phyloP scores from a whole-genome alignment of 495 filamentous ascomycete genomes.

The Bombardia bombarda region DNA sequence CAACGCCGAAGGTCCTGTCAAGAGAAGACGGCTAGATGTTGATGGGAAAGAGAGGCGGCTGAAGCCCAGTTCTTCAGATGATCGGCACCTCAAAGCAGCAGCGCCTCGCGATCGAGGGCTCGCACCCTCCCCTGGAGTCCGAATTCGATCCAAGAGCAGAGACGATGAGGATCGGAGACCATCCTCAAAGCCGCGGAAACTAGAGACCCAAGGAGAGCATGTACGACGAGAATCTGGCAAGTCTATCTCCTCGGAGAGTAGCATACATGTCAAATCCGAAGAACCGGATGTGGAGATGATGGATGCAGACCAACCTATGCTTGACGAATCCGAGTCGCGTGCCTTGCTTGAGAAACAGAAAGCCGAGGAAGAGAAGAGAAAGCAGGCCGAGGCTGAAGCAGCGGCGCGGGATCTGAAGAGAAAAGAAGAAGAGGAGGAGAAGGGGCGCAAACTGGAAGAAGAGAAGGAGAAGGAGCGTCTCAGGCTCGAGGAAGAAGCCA shows the following conservation, averaged over 20 bases:
- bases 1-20: slow-evolving; percentile 44
- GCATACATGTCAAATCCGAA: slow-evolving; percentile 40
- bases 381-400: slow-evolving; percentile 21
- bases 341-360: slow-evolving; percentile 33
- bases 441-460: slow-evolving; percentile 7
- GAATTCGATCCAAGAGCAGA: slow-evolving; percentile 18
- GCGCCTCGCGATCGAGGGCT: slow-evolving; percentile 24
- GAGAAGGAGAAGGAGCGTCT: slow-evolving; percentile 15
- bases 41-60: slow-evolving; percentile 35
- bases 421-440: slow-evolving; percentile 15
- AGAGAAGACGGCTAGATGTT: slow-evolving; percentile 40
- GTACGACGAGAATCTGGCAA: slow-evolving; percentile 32
- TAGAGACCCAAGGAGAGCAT: slow-evolving; percentile 19
- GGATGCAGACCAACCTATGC: slow-evolving; percentile 24
- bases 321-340: slow-evolving; percentile 28
- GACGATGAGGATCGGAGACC: slow-evolving; percentile 33
- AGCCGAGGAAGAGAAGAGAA: slow-evolving; percentile 43
- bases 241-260: slow-evolving; percentile 30
- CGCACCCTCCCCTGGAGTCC: slow-evolving; percentile 10
- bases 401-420: slow-evolving; percentile 22
- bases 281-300: slow-evolving; percentile 40
- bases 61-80: slow-evolving; percentile 32
- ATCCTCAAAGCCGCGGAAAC: slow-evolving; percentile 26
- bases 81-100: slow-evolving; percentile 29
- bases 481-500: slow-evolving; percentile 13